Evolutionary conservation across 2,329 filamentous ascomycete genomes (phyloP).

Genomic region (Colletotrichum liriopes): DNA sequence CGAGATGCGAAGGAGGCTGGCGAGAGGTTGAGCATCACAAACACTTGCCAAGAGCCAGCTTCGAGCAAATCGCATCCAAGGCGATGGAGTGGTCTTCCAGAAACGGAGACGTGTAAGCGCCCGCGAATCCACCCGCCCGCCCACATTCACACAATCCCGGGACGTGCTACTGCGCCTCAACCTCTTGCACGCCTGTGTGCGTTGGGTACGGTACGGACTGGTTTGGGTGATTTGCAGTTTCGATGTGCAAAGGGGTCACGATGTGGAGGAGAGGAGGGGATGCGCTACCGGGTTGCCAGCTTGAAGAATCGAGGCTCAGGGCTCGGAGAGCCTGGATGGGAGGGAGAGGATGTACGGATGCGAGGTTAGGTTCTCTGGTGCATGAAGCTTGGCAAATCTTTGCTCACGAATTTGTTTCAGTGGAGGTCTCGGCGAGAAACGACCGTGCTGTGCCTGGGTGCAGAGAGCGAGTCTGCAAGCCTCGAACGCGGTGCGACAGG

Average conservation of each 20-base stretch:
- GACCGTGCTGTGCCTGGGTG: slow-evolving; percentile 38
- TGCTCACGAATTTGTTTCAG: slow-evolving; percentile 40
- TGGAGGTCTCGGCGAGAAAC: slow-evolving; percentile 31
- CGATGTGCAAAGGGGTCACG: slow-evolving; percentile 13
- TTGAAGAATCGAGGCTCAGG: slow-evolving; percentile 11
- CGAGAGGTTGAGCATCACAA: slow-evolving; percentile 23
- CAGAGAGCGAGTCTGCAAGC: not conserved
- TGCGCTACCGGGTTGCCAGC: slow-evolving; percentile 20
- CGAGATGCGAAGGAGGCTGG: not conserved
- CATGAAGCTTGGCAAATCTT: slow-evolving; percentile 43
- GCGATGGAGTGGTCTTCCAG: slow-evolving; percentile 16
- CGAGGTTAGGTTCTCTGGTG: slow-evolving; percentile 29
- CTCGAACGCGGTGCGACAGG: slow-evolving; percentile 7
- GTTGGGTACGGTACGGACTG: slow-evolving; percentile 6
- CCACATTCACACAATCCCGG: not conserved
- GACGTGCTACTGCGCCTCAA: slow-evolving; percentile 23
- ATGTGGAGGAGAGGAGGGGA: slow-evolving; percentile 1
- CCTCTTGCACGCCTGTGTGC: not conserved
- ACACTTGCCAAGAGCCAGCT: slow-evolving; percentile 31
- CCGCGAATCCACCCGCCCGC: slow-evolving; percentile 20
- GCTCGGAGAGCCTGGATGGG: not conserved
- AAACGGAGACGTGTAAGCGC: slow-evolving; percentile 20
- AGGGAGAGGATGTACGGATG: not conserved
- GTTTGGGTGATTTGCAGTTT: slow-evolving; percentile 25
- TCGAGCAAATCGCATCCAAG: slow-evolving; percentile 38